Conservation (phyloP, 2,329 filamentous ascomycete species). For the Aspergillus sp. region DNA sequence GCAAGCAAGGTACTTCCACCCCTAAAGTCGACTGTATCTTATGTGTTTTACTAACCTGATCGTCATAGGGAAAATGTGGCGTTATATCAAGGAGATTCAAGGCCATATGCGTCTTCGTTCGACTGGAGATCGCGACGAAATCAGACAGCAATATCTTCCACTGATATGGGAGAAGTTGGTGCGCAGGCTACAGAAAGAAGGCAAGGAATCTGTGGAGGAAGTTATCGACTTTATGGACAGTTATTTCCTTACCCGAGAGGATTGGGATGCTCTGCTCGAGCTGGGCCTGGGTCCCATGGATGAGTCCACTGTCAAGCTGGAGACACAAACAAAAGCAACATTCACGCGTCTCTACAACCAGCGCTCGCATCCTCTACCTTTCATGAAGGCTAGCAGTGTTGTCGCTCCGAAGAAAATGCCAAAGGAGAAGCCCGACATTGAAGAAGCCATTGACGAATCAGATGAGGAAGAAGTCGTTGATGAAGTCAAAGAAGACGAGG, state of each 20-base stretch:
- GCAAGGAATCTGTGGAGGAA: conserved; percentile 73
- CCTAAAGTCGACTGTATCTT: too few relatives aligned
- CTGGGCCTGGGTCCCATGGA: conserved; percentile 82
- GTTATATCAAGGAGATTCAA: conserved; percentile 88
- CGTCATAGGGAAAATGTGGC: conserved; percentile 56
- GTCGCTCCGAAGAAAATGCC: conserved; percentile 65
- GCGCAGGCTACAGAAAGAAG: conserved; percentile 67
- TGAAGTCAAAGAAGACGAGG: conserved; percentile 53
- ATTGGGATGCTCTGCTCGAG: conserved; percentile 89
- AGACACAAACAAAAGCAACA: conserved; percentile 77
- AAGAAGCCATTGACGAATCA: conserved; percentile 92
- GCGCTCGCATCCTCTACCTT: conserved; percentile 82
- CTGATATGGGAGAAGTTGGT: conserved; percentile 78
- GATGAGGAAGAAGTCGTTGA: conserved; percentile 63
- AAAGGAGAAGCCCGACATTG: conserved; percentile 81
- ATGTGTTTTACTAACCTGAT: conserved; percentile 1
- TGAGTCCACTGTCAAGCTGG: conserved; percentile 70
- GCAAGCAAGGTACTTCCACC: conserved; percentile 63
- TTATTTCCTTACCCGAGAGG: conserved; percentile 90
- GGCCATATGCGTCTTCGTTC: conserved; percentile 91
- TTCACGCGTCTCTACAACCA: conserved; percentile 91
- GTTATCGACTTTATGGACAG: conserved; percentile 96
- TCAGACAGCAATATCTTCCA: conserved; percentile 91
- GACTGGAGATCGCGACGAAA: conserved; percentile 86
- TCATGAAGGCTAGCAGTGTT: conserved; percentile 86